Evolutionary conservation across 2,329 filamentous ascomycete species (phyloP).

Genomic region (Lasiodiplodia sp.): DNA sequence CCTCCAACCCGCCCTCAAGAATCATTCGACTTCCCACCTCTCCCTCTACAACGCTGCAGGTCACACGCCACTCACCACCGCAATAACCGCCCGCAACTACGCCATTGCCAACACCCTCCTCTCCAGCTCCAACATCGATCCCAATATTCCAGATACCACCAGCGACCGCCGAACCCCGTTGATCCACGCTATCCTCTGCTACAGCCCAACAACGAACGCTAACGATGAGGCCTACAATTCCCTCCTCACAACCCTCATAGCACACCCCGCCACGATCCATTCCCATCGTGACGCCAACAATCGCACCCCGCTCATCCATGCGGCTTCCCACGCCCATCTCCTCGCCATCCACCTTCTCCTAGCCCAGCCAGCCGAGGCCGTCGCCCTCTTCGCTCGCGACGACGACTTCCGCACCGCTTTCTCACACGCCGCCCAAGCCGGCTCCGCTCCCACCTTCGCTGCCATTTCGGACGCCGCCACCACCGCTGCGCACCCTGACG

Average conservation of each 20-base stretch:
- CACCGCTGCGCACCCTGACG: neutral
- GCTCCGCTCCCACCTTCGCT: neutral
- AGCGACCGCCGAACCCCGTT: neutral
- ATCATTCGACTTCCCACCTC: neutral
- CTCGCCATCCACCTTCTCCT: no score
- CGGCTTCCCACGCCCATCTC: neutral
- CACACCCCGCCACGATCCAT: neutral
- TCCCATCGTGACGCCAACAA: neutral
- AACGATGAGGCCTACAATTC: neutral
- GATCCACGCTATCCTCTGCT: neutral
- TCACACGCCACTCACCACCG: neutral
- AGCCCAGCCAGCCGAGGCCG: neutral
- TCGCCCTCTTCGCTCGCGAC: neutral
- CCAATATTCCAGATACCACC: neutral
- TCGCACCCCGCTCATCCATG: neutral
- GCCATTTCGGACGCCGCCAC: neutral
- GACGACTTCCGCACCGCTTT: neutral
- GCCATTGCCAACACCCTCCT: neutral
- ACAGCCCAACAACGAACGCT: neutral
- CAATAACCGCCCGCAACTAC: neutral
- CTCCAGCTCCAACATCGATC: neutral
- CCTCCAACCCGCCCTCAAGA: neutral
- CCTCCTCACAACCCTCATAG: neutral
- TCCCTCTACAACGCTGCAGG: neutral
- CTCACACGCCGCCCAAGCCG: neutral